Percentiles rank a stretch among this genome's conserved stretches.
Evolutionary conservation across 495 filamentous ascomycete genomes (phyloP).

Genomic region (Xylaria castorea): DNA sequence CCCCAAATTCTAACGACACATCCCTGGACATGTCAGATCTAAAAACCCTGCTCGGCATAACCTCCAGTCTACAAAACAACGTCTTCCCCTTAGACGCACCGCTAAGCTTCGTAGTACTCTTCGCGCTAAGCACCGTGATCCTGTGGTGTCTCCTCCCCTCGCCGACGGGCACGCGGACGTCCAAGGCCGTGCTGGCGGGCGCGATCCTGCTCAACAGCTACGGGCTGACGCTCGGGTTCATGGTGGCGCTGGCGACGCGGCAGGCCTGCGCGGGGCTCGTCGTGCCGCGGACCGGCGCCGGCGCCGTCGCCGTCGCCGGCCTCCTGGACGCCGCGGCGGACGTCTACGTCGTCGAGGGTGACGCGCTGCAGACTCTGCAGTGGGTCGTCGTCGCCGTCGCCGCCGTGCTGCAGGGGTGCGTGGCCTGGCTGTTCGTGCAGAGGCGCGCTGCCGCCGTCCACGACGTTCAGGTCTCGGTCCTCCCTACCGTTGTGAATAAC

Average conservation of each 20-base stretch:
- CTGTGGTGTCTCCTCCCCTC: not conserved
- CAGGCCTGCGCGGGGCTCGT: not conserved
- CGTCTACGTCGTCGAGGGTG: not conserved
- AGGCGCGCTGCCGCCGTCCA: not conserved
- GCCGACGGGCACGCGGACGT: not conserved
- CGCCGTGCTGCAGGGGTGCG: not conserved
- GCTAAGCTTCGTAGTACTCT: not conserved
- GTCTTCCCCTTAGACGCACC: not conserved
- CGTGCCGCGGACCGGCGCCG: not conserved
- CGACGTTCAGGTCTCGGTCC: not conserved
- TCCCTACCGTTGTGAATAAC: not conserved
- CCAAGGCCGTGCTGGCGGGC: not conserved
- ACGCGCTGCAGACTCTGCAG: not conserved
- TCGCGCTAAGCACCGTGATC: not conserved
- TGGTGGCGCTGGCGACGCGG: not conserved
- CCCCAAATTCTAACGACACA: not conserved
- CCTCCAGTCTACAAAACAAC: not conserved
- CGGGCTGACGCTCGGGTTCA: not conserved
- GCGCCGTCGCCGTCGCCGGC: too few species aligned
- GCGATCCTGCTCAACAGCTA: not conserved
- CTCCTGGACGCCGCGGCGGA: not conserved
- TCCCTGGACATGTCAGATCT: not conserved
- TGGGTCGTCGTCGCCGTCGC: not conserved
- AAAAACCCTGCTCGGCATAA: not conserved
- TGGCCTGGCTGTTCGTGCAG: slow-evolving; percentile 4